phyloP scores from a whole-genome alignment of 2,329 filamentous ascomycete species.

The Tolypocladium paradoxum region DNA sequence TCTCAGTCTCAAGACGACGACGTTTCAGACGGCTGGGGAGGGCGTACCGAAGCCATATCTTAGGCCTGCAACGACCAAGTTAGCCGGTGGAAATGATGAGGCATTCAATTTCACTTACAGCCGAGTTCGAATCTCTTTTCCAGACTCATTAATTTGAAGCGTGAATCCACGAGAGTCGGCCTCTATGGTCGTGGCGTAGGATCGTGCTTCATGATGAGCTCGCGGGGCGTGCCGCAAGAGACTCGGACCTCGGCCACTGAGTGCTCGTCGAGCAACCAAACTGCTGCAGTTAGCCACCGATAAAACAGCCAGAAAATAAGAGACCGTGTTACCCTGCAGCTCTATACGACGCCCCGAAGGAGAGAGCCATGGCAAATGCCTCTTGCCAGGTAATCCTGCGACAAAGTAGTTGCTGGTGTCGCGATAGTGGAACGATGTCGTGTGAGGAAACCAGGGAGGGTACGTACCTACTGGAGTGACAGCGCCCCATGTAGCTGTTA shows the following conservation, averaged over 20 bases:
- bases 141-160: slow-evolving; percentile 1
- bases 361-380: neutral
- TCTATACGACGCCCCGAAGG: neutral
- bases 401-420: neutral
- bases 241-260: slow-evolving; percentile 3
- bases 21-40: neutral
- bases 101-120: slow-evolving; percentile 3
- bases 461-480: neutral
- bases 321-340: neutral
- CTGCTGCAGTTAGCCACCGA: neutral
- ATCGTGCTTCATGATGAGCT: neutral
- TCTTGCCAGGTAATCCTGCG: neutral
- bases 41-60: slow-evolving; percentile 13
- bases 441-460: neutral
- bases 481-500: neutral
- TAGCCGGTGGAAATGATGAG: neutral
- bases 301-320: neutral
- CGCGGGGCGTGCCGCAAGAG: slow-evolving; percentile 1
- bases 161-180: slow-evolving; percentile 2
- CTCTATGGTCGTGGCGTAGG: slow-evolving; percentile 6
- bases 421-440: neutral
- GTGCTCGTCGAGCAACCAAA: neutral
- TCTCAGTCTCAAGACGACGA: neutral
- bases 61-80: slow-evolving; percentile 2
- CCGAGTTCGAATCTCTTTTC: neutral